A percentile compares a stretch with the other conserved stretches of the same genome.
These are phyloP conservation scores for Microcos paniculata DNA, from an alignment of 345 rosid species.

Conservation along the genomic window DNA sequence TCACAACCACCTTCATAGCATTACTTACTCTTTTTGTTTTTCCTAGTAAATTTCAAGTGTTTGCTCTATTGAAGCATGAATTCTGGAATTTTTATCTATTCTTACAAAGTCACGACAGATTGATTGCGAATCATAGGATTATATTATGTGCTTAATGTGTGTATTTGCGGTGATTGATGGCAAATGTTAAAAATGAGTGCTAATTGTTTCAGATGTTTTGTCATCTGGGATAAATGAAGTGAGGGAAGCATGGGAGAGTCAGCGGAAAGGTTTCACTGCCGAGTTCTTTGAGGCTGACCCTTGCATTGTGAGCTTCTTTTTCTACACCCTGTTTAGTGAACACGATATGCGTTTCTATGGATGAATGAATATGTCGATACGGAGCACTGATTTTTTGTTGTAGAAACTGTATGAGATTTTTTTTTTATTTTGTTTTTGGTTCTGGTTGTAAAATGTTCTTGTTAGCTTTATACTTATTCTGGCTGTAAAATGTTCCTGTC, in stretches of 20 bases:
- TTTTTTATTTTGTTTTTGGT: neutral
- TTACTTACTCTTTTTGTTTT: neutral
- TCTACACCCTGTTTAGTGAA: neutral
- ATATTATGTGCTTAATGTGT: neutral
- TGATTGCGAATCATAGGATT: neutral
- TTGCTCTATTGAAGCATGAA: neutral
- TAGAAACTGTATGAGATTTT: neutral
- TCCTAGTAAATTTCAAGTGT: neutral
- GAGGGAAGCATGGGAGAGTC: constrained; percentile 80
- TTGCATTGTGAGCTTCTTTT: constrained; percentile 47
- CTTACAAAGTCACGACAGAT: neutral
- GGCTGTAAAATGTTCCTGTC: neutral
- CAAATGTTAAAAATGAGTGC: constrained; percentile 1
- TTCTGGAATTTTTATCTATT: neutral
- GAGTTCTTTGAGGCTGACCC: constrained; percentile 90
- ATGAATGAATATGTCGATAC: neutral
- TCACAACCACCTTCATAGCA: neutral
- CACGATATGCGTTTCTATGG: neutral
- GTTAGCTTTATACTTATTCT: neutral
- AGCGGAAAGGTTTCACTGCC: constrained; percentile 54
- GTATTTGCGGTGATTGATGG: neutral
- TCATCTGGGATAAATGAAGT: constrained; percentile 61
- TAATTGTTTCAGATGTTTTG: constrained; percentile 39
- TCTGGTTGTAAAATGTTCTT: neutral
- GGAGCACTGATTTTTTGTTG: neutral